A percentile compares a stretch with the other conserved stretches of the same genome.
phyloP scores from a whole-genome alignment of 1,284 basidiomycete genomes.

The Stygiomarasmius scandens region DNA sequence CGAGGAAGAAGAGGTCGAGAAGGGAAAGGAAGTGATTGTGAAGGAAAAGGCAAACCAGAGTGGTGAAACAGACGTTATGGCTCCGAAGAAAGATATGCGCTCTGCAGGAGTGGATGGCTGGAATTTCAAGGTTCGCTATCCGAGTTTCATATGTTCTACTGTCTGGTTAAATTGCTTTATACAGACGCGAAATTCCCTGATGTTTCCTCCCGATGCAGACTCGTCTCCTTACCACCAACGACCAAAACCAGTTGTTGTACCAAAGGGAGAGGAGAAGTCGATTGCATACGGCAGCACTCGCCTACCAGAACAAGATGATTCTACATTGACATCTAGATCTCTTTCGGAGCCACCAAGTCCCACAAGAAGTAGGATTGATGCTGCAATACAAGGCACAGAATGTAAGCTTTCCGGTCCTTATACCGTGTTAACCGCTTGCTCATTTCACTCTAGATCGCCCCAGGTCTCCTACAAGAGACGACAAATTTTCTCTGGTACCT shows the following conservation, averaged over 20 bases:
- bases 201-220: constrained; percentile 92
- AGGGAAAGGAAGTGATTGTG: constrained; percentile 32
- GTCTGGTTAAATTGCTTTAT: constrained; percentile 6
- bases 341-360: constrained; percentile 79
- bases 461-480: constrained; percentile 47
- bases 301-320: constrained; percentile 65
- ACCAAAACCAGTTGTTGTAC: constrained; percentile 33
- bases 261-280: constrained; percentile 57
- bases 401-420: constrained; percentile 46
- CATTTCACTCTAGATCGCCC: constrained; percentile 52
- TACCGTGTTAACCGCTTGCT: constrained; percentile 13
- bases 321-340: constrained; percentile 42
- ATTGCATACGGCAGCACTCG: constrained; percentile 84
- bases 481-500: constrained; percentile 75
- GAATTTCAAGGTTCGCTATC: constrained; percentile 77
- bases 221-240: constrained; percentile 71
- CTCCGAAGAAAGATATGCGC: constrained; percentile 71
- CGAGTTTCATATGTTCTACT: constrained; percentile 1
- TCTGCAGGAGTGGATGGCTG: constrained; percentile 77
- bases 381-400: constrained; percentile 84
- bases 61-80: constrained; percentile 66
- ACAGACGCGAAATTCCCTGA: constrained; percentile 87
- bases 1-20: constrained; percentile 30
- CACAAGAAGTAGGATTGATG: constrained; percentile 83
- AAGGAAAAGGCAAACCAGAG: constrained; percentile 28